Percentiles rank a stretch among this genome's conserved stretches.
Evolutionary conservation across 1,139 yeast species (phyloP).

Genomic region (Yamadazyma sp.): DNA sequence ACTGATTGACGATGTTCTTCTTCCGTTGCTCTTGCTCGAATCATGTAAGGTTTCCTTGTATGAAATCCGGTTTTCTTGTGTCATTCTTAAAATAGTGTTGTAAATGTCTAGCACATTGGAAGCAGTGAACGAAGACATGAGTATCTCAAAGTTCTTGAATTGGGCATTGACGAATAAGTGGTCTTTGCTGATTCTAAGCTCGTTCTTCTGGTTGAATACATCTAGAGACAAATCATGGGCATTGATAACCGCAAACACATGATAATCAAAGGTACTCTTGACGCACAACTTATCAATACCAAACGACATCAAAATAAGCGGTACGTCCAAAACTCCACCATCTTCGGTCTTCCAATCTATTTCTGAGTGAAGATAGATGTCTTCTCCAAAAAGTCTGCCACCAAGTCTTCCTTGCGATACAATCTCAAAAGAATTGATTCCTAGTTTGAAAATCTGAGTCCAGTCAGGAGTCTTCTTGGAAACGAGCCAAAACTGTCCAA

Average conservation of each 20-base stretch:
- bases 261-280: conserved; percentile 78
- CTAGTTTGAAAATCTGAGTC: conserved; percentile 70
- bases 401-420: conserved; percentile 76
- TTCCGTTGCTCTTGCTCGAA: conserved; percentile 26
- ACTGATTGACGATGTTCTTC: background rate
- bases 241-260: conserved; percentile 69
- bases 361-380: conserved; percentile 59
- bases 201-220: conserved; percentile 67
- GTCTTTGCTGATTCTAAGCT: conserved; percentile 50
- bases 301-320: conserved; percentile 63
- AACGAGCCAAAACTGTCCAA: conserved; percentile 68
- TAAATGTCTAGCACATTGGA: conserved; percentile 78
- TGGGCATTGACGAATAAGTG: conserved; percentile 58
- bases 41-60: conserved; percentile 72
- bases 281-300: conserved; percentile 57
- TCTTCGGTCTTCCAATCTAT: conserved; percentile 63
- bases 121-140: conserved; percentile 80
- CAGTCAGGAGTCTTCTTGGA: conserved; percentile 67
- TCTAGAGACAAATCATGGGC: conserved; percentile 52
- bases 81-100: conserved; percentile 68
- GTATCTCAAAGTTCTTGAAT: conserved; percentile 58
- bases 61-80: conserved; percentile 69
- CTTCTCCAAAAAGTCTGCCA: conserved; percentile 55
- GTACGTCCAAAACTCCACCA: conserved; percentile 51
- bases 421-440: conserved; percentile 54